Conservation (phyloP, 2,329 filamentous ascomycete species). For the Colletotrichum sp. region DNA sequence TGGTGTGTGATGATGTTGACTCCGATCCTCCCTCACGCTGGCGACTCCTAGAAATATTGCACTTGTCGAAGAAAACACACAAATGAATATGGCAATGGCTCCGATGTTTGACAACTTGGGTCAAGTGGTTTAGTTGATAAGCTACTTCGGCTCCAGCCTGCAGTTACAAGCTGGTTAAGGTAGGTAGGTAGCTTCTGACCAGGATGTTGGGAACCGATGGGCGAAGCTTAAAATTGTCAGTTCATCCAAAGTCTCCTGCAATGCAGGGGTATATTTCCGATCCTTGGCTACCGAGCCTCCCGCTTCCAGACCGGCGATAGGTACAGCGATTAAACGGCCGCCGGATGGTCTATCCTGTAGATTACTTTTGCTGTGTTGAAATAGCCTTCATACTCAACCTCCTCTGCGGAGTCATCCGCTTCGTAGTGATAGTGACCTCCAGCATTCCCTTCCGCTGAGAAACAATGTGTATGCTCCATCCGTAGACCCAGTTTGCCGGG, state of each 20-base stretch:
- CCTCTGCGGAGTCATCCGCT: constrained; percentile 30
- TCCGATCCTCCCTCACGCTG: neutral
- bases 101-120: neutral
- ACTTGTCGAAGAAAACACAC: neutral
- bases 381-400: constrained; percentile 51
- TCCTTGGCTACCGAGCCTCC: neutral
- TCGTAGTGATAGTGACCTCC: constrained; percentile 53
- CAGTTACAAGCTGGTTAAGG: neutral
- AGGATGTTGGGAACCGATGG: neutral
- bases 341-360: constrained; percentile 40
- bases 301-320: neutral
- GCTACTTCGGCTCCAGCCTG: neutral
- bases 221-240: neutral
- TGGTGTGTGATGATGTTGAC: neutral
- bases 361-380: constrained; percentile 46
- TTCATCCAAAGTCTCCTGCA: neutral
- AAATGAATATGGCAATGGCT: neutral
- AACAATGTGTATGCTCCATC: constrained; percentile 54
- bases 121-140: neutral
- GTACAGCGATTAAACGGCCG: neutral
- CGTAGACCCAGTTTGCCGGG: constrained; percentile 40
- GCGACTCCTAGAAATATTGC: neutral
- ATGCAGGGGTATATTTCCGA: neutral
- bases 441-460: constrained; percentile 32
- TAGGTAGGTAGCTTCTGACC: neutral